Conservation (phyloP, 192 early-diverging fungal genomes). For the Coemansia javaensis region DNA sequence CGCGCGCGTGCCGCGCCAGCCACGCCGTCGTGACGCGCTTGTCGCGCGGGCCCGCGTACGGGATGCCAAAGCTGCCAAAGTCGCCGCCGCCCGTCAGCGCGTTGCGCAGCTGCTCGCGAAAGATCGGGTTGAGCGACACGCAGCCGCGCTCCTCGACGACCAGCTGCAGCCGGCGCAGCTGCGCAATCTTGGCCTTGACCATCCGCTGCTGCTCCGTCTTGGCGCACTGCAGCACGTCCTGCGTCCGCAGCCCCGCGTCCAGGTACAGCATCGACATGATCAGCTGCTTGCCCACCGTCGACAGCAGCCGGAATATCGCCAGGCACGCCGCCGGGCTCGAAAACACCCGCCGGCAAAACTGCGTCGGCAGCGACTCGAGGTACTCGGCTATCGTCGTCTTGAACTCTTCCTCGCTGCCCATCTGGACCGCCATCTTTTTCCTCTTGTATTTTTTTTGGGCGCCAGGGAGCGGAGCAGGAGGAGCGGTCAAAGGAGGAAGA, state of each 20-base stretch:
- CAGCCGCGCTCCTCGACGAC: slow-evolving; percentile 52
- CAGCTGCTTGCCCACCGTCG: slow-evolving; percentile 80
- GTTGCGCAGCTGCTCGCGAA: slow-evolving; percentile 64
- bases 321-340: slow-evolving; percentile 89
- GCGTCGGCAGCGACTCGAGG: slow-evolving; percentile 69
- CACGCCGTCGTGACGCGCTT: slow-evolving; percentile 62
- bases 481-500: too few species aligned
- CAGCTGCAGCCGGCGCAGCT: slow-evolving; percentile 69
- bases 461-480: too few species aligned
- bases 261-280: slow-evolving; percentile 85
- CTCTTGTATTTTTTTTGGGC: too few species aligned
- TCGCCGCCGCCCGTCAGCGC: slow-evolving; percentile 74
- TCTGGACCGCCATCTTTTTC: slow-evolving; percentile 3
- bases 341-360: slow-evolving; percentile 75
- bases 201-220: slow-evolving; percentile 39
- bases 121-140: slow-evolving; percentile 61
- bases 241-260: slow-evolving; percentile 54
- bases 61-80: slow-evolving; percentile 83
- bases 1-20: slow-evolving; percentile 74
- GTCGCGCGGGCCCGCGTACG: slow-evolving; percentile 55
- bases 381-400: slow-evolving; percentile 76
- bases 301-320: slow-evolving; percentile 84
- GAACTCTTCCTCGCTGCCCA: slow-evolving; percentile 52
- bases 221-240: slow-evolving; percentile 67
- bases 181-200: slow-evolving; percentile 61